Evolutionary conservation across 1,284 basidiomycete genomes (phyloP), one percentile per base, ranked within the genome.

Genomic region (Cutaneotrichosporon sp.): DNA sequence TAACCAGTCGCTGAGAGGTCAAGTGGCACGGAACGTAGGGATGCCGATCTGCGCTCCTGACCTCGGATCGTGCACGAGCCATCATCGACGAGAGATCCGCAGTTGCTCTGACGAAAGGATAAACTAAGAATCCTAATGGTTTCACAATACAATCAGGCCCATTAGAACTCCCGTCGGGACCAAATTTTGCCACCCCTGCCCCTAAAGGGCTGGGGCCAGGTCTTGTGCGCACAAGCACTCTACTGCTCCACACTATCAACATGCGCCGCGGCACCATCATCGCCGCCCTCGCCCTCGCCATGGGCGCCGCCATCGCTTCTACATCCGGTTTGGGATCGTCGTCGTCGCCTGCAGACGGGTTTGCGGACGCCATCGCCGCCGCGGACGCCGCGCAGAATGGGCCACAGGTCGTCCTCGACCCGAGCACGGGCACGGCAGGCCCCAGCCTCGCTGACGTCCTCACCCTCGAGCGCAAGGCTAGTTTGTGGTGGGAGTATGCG

Each of bases 401-500:
- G 26, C 7, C 26, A n/a, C 55, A 50, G 38, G 21, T 20, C 3
- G 49, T 48, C 21, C n/a, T 30, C 34, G 18, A 12, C 30, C 30
- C 36, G 14, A 18, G 18, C 15, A 38, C 10, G 7, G 43, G 43
- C 10, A 5, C 17, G 8, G 1, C 41, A 2, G 51, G 51, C 5
- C 20, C 51, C 18, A 67, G 51, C 10, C 58, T 74, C 20, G 67
- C 67, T 1, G 72, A 74, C 56, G 63, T 59, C 3, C 54, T 74
- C 14, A 71, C 72, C 15, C 51, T 70, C 21, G 69, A 71, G 55
- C 55, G 67, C 22, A 51, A 58, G 13, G 67, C 64, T 15, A 65
- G 66, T 39, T 20, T 72, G 15, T 74, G 69, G 69, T 74, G 65
- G 63, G 65, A 67, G 23, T 74, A 74, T 49, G 72, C 72, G 4